Evolutionary conservation across 768 basidiomycete genomes (phyloP).

Genomic region (Pleurotus tuber-regium): DNA sequence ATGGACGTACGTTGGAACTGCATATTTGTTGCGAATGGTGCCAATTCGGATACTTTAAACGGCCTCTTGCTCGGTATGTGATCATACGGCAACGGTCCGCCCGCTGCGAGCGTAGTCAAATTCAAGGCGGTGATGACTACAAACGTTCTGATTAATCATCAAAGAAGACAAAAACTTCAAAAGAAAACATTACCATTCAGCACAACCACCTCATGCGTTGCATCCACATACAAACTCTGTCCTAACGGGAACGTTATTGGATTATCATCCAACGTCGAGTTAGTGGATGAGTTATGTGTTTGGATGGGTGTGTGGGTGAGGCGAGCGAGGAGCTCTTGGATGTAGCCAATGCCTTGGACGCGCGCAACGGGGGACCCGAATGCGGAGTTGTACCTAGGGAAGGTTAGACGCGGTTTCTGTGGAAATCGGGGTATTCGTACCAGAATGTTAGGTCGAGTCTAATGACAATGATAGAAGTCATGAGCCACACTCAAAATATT

Average conservation of each 20-base stretch:
- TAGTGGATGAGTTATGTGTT: conserved; percentile 78
- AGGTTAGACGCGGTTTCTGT: too few relatives aligned
- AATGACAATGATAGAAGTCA: neutral
- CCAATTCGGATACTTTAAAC: conserved; percentile 74
- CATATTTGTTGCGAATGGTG: conserved; percentile 86
- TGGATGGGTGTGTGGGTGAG: conserved; percentile 73
- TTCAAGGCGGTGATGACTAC: conserved; percentile 84
- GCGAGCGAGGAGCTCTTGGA: conserved; percentile 82
- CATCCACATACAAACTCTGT: conserved; percentile 80
- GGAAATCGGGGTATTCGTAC: too few relatives aligned
- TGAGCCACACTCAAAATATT: neutral
- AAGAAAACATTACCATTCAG: conserved; percentile 56
- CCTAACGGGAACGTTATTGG: conserved; percentile 67
- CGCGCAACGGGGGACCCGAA: conserved; percentile 83
- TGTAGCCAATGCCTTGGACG: conserved; percentile 73
- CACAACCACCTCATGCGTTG: conserved; percentile 90
- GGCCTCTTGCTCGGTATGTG: conserved; percentile 64
- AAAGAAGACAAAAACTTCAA: neutral
- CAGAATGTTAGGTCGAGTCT: conserved; percentile 13
- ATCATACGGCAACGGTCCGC: conserved; percentile 74
- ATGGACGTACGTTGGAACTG: conserved; percentile 75
- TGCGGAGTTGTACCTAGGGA: conserved; percentile 67
- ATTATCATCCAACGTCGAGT: conserved; percentile 74
- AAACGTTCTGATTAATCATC: conserved; percentile 10
- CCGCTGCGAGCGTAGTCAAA: conserved; percentile 64